Conservation (phyloP, 1,284 basidiomycete species). For the Ganoderma boninense region DNA sequence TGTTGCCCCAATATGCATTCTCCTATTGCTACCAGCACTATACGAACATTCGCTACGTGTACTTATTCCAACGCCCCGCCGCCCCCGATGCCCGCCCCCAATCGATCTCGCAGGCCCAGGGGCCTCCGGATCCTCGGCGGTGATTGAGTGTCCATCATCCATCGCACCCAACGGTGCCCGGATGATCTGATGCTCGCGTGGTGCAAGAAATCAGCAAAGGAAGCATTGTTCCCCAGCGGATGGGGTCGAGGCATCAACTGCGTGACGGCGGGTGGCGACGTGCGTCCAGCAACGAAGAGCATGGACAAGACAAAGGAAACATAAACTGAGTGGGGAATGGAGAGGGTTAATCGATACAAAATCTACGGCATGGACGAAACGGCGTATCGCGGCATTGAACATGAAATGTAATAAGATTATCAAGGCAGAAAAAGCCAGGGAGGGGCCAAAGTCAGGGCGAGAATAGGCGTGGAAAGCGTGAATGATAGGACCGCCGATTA, state of each 20-base stretch:
- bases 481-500: conserved; percentile 34
- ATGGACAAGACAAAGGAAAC: conserved; percentile 17
- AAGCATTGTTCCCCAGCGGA: conserved; percentile 17
- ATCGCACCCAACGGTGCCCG: conserved; percentile 32
- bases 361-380: conserved; percentile 31
- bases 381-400: conserved; percentile 24
- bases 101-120: conserved; percentile 23
- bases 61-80: conserved; percentile 16
- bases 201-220: conserved; percentile 30
- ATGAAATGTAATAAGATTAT: conserved; percentile 42
- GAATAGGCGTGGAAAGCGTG: conserved; percentile 20
- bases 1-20: conserved; percentile 10
- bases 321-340: conserved; percentile 4
- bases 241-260: conserved; percentile 21
- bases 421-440: conserved; percentile 20
- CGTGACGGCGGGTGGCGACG: conserved; percentile 4
- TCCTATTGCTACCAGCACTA: conserved; percentile 12
- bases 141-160: conserved; percentile 35
- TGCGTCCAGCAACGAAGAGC: conserved; percentile 15
- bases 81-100: conserved; percentile 14
- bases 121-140: conserved; percentile 36
- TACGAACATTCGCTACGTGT: conserved; percentile 11
- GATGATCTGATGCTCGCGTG: conserved; percentile 31
- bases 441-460: conserved; percentile 7
- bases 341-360: conserved; percentile 33